Evolutionary conservation across 192 early-diverging fungal genomes (phyloP), one percentile per base, ranked within the genome.

Genomic region (Coemansia brasiliensis): DNA sequence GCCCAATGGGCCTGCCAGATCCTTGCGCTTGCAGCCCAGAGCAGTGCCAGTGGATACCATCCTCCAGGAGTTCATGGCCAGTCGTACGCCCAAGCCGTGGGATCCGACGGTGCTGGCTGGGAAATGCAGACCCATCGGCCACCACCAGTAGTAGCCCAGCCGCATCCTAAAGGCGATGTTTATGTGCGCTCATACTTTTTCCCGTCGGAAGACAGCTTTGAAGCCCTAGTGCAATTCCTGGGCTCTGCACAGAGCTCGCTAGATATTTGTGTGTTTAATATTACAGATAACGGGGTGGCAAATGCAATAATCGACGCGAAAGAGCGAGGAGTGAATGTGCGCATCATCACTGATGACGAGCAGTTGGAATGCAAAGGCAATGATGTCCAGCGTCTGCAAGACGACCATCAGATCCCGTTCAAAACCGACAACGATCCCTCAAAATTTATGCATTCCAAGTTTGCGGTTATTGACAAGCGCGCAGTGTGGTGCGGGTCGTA

Each of bases 271-370:
- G 86, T 90, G 12, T 90, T 86, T 72, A 85, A 84, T 63, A 83
- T 90, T 55, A 87, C 88, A 2, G 87, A 88, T 60, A 86, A 90
- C 52, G 86, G 86, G 43, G 51, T 88, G 44, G 84, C 87, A 42
- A 83, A 83, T 17, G 85, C 83, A 20, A 74, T 90, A n/a, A 78
- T 82, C 61, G 65, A 69, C 11, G 86, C 86, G 27, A 80, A 82
- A 55, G 52, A 76, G 55, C 69, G 79, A 10, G 76, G 72, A 25
- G 71, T 83, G 44, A 58, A 83, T 10, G 76, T 90, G 51, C 84
- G 87, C 41, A 90, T 90, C 52, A 85, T 90, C 63, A 83, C 86
- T 4, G 88, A 90, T 61, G 86, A 85, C 55, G 84, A 85, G 21
- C 81, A 85, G 80, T 78, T 82, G 52, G 64, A 66, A 20, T 77